A percentile compares a stretch with the other conserved stretches of the same genome.
phyloP scores from a whole-genome alignment of 345 rosid genomes.

The Ricinus communis region DNA sequence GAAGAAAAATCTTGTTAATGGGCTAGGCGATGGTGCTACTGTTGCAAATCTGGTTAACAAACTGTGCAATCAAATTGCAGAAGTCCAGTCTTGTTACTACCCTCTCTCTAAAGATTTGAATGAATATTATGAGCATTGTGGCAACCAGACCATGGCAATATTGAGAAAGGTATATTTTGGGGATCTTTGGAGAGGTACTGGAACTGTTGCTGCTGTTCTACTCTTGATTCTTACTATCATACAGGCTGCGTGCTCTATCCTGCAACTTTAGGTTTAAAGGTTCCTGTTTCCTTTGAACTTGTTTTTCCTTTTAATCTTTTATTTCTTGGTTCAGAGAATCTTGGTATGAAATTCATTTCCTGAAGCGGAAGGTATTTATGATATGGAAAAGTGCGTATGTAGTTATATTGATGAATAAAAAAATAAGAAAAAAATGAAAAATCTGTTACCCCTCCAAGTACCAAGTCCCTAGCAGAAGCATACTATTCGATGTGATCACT shows the following conservation, averaged over 20 bases:
- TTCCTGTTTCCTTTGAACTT: neutral
- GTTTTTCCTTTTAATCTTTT: neutral
- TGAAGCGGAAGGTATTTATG: no score
- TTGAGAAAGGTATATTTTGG: slow-evolving; percentile 15
- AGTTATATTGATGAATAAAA: no score
- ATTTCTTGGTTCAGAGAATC: no score
- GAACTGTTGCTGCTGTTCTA: slow-evolving; percentile 12
- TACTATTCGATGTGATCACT: no score
- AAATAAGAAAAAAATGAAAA: no score
- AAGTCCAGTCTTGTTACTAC: neutral
- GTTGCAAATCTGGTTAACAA: slow-evolving; percentile 12
- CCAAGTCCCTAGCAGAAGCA: no score
- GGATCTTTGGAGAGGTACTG: slow-evolving; percentile 21
- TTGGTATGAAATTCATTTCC: no score
- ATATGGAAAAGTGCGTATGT: no score
- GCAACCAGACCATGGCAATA: slow-evolving; percentile 3
- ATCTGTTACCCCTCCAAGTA: no score
- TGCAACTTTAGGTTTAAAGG: neutral
- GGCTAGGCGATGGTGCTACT: neutral
- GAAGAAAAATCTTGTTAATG: slow-evolving; percentile 2
- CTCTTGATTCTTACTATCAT: slow-evolving; percentile 10
- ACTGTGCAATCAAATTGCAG: neutral
- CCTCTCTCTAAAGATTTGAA: neutral
- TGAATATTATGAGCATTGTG: neutral
- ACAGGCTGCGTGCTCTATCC: slow-evolving; percentile 5